Evolutionary conservation across 2,329 filamentous ascomycete species (phyloP).

Genomic region (Dactylellina haptotyla): DNA sequence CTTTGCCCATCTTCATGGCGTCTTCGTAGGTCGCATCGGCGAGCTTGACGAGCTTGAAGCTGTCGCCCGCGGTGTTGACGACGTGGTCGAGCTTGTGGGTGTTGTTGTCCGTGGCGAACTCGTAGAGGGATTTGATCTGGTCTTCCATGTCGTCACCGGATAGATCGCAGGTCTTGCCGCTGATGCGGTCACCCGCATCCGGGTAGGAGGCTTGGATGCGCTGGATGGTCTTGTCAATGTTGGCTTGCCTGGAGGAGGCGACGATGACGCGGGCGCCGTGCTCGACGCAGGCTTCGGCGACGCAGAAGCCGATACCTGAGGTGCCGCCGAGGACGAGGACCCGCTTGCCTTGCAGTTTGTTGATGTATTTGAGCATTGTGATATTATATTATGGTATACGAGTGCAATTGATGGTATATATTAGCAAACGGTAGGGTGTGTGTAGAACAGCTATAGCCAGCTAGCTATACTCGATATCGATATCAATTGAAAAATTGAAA

Average conservation of each 20-base stretch:
- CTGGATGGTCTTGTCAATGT: constrained; percentile 65
- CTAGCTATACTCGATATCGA: too few relatives aligned
- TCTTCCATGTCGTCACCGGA: constrained; percentile 64
- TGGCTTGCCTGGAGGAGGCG: constrained; percentile 68
- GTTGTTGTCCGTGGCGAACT: constrained; percentile 58
- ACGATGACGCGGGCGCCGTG: constrained; percentile 69
- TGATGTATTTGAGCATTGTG: constrained; percentile 38
- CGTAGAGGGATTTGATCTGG: constrained; percentile 65
- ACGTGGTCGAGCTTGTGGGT: constrained; percentile 67
- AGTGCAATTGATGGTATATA: not conserved
- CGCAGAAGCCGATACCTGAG: constrained; percentile 71
- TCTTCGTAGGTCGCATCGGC: constrained; percentile 62
- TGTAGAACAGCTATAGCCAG: too few relatives aligned
- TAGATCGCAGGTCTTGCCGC: constrained; percentile 66
- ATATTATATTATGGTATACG: not conserved
- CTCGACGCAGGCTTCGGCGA: constrained; percentile 69
- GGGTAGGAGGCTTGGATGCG: constrained; percentile 64
- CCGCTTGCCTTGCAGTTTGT: constrained; percentile 62
- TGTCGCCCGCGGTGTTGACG: constrained; percentile 68
- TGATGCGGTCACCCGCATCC: constrained; percentile 61
- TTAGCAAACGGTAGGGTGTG: too few relatives aligned
- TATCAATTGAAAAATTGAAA: too few relatives aligned
- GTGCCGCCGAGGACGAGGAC: constrained; percentile 73
- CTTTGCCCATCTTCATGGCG: constrained; percentile 63
- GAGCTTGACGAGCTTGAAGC: constrained; percentile 62